phyloP scores from a whole-genome alignment of 257 asterid species.

The Primulina tabacum region DNA sequence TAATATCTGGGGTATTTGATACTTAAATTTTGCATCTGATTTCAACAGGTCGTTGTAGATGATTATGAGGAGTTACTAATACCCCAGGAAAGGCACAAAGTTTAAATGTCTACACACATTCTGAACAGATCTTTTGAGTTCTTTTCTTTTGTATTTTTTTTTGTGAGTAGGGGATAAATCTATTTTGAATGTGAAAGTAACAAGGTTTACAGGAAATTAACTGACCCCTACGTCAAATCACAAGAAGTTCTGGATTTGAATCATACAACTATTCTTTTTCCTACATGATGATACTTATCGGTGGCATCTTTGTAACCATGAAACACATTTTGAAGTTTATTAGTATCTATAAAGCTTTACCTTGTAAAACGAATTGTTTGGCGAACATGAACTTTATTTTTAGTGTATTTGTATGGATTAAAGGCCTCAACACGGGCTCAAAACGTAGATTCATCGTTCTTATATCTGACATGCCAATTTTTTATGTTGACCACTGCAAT shows the following conservation, averaged over 20 bases:
- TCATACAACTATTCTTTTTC: not conserved
- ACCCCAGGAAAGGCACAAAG: slow-evolving; percentile 64
- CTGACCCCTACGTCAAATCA: not conserved
- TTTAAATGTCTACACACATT: slow-evolving; percentile 26
- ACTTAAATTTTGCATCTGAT: slow-evolving; percentile 13
- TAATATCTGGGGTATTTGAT: slow-evolving; percentile 11
- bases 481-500: no score
- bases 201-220: not conserved
- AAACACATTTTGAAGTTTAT: not conserved
- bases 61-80: slow-evolving; percentile 66
- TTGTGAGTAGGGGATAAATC: not conserved
- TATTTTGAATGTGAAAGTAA: not conserved
- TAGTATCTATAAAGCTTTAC: not conserved
- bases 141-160: not conserved
- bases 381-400: not conserved
- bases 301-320: not conserved
- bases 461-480: no score
- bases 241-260: not conserved
- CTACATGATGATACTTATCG: not conserved
- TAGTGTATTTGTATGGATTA: not conserved
- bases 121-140: slow-evolving; percentile 2
- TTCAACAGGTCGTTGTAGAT: slow-evolving; percentile 63
- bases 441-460: not conserved
- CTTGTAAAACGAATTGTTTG: not conserved
- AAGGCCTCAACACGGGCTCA: not conserved